Conservation (phyloP, 768 basidiomycete species). For the Naematelia aurantialba region DNA sequence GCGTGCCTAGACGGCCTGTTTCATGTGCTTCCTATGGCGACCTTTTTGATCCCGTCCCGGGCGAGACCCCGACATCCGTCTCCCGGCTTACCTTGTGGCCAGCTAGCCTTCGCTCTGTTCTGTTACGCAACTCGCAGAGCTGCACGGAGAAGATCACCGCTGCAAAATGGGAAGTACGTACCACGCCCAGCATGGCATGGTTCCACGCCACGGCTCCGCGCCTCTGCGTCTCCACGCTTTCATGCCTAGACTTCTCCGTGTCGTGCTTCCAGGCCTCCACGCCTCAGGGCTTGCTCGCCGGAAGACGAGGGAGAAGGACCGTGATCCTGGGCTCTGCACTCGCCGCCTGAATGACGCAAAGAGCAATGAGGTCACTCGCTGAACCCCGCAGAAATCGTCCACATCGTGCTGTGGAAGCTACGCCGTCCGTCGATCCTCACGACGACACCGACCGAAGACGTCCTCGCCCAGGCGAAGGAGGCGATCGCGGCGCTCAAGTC, state of each 20-base stretch:
- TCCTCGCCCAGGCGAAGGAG: constrained; percentile 28
- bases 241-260: too few relatives aligned
- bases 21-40: too few relatives aligned
- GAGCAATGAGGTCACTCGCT: neutral
- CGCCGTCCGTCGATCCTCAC: constrained; percentile 10
- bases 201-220: too few relatives aligned
- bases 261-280: neutral
- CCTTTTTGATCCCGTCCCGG: too few relatives aligned
- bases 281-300: too few relatives aligned
- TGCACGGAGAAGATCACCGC: too few relatives aligned
- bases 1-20: too few relatives aligned
- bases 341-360: too few relatives aligned
- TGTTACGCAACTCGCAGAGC: neutral
- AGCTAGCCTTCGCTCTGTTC: neutral
- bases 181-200: too few relatives aligned
- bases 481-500: constrained; percentile 37
- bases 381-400: constrained; percentile 39
- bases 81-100: neutral
- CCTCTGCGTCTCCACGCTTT: too few relatives aligned
- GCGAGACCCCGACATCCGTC: too few relatives aligned
- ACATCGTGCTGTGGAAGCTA: constrained; percentile 49
- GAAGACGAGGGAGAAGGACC: neutral
- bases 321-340: too few relatives aligned
- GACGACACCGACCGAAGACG: constrained; percentile 20
- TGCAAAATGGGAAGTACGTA: neutral